Percentiles rank a stretch among this genome's conserved stretches.
phyloP scores from a whole-genome alignment of 1,139 yeast species.

The Candida sanyaensis region DNA sequence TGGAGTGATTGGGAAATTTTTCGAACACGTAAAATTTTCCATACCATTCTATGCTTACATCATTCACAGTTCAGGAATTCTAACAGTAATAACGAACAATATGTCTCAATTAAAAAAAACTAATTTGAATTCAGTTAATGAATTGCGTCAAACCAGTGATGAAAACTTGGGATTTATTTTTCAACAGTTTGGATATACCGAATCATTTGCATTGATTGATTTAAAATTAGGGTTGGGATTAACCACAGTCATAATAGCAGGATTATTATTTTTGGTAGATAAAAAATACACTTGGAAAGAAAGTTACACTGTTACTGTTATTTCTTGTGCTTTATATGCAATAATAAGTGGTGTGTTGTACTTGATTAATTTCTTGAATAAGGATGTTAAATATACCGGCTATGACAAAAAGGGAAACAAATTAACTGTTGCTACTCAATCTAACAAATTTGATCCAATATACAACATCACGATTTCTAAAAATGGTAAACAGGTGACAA shows the following conservation, averaged over 20 bases:
- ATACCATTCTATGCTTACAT: not conserved
- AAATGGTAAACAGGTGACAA: constrained; percentile 25
- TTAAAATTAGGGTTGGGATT: constrained; percentile 70
- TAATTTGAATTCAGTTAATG: constrained; percentile 40
- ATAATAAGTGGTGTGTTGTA: constrained; percentile 50
- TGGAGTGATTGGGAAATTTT: not conserved
- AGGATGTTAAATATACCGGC: constrained; percentile 65
- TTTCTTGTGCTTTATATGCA: constrained; percentile 54
- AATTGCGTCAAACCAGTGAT: constrained; percentile 52
- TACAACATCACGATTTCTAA: constrained; percentile 36
- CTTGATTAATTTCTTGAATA: constrained; percentile 44
- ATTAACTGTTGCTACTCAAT: constrained; percentile 37
- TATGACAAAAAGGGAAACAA: constrained; percentile 33
- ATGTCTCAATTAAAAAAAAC: constrained; percentile 27
- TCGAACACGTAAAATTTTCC: constrained; percentile 4
- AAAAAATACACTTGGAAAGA: constrained; percentile 54
- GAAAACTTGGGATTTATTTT: constrained; percentile 50
- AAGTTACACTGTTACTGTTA: constrained; percentile 31
- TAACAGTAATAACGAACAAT: too few species aligned
- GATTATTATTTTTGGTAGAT: constrained; percentile 63
- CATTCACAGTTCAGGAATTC: too few species aligned
- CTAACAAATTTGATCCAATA: constrained; percentile 46
- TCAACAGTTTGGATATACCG: constrained; percentile 59
- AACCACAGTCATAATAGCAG: constrained; percentile 66
- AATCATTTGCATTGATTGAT: constrained; percentile 60